Base-by-base conservation (phyloP, 139 green algal species). In the Chlorella vulgaris region DNA sequence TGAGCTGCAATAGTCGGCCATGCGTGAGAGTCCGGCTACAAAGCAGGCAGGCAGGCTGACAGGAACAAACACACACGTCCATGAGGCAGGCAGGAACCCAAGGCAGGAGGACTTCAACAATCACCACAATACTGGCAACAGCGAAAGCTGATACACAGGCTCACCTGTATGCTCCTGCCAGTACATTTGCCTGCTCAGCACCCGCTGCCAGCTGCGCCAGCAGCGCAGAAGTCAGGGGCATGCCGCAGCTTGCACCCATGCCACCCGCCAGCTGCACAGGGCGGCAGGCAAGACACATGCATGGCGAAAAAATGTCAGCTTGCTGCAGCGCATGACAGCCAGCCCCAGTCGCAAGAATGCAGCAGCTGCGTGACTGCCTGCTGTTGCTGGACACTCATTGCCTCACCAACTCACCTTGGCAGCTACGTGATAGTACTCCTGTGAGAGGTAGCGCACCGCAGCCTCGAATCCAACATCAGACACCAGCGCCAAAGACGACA, bases 401-500 rank as follows among this genome's bases (percentile, higher is more conserved):
- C 47, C 13, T 10, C 47, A 55, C 13, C 35, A 22, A 39, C 65
- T 35, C 65, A 76, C 47, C 50, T 50, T 66, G 8, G 24, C 50
- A 36, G 71, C 29, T 21, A 81, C n/a, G 1, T 5, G 47, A 22
- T 29, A 43, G 58, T 71, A 81, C 74, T 81, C 58, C 13, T 42
- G 10, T 53, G 24, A 62, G 10, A 81, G 36, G 74, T 81, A 53
- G 35, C 74, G 74, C 53, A 81, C 39, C 15, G 74, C 74, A 1
- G 58, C 74, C 60, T 81, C 74, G 31, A 69, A 81, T 0, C 74
- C 74, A 10, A 70, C 61, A 5, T 81, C 74, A 2, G 36, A 33
- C 36, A 81, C 74, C 31, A 81, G 74, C 5, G 74, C 74, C 74
- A 81, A 39, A 22, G 74, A 19, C 7, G 55, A 39, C 58, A 81